Conservation (phyloP, 345 rosid species). For the Eucalyptus sp. region DNA sequence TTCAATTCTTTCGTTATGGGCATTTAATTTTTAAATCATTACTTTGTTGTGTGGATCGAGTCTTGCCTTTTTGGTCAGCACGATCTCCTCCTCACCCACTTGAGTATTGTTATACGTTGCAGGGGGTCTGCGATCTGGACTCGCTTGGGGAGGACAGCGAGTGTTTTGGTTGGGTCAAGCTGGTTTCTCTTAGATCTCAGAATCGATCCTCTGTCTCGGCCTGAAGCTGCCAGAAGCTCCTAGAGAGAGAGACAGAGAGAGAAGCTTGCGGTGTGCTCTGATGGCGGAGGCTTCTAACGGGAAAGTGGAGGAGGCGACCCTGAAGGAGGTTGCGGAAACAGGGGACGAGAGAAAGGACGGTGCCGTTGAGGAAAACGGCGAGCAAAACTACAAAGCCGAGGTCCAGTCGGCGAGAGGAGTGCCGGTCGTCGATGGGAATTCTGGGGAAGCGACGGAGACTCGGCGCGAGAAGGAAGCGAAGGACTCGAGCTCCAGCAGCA, state of each 20-base stretch:
- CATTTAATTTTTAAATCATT: neutral
- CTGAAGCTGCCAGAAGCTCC: neutral
- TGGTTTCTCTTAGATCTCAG: neutral
- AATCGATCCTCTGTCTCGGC: neutral
- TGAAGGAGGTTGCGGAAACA: neutral
- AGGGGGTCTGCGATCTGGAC: neutral
- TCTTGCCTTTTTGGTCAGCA: neutral
- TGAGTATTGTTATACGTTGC: neutral
- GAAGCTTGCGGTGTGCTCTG: neutral
- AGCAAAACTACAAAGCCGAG: neutral
- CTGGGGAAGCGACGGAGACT: neutral
- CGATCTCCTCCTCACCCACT: neutral
- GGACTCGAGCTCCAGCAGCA: neutral
- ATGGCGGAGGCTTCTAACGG: slow-evolving; percentile 7
- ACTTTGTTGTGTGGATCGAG: neutral
- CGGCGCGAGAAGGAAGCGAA: neutral
- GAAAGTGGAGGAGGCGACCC: neutral
- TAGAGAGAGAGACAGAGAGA: neutral
- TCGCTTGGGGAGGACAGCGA: neutral
- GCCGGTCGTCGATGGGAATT: neutral
- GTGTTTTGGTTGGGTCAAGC: neutral
- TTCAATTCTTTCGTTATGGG: neutral
- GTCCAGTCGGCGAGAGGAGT: slow-evolving; percentile 2
- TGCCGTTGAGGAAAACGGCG: neutral
- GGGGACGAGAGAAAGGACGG: neutral